These are phyloP conservation scores for Cercospora canescens DNA, from an alignment of 2,329 filamentous ascomycete genomes.

Conservation along the genomic window DNA sequence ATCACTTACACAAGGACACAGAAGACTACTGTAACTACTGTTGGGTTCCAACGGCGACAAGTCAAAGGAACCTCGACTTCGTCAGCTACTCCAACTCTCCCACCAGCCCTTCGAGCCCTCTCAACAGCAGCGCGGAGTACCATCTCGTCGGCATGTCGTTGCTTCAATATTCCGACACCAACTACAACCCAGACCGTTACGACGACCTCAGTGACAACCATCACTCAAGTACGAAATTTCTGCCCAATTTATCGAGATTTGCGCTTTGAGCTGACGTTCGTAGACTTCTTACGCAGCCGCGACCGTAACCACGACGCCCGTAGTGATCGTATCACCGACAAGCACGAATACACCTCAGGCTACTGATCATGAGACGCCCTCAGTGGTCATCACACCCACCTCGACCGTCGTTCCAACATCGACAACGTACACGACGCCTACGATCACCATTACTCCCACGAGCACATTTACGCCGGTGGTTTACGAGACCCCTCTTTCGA, in stretches of 20 bases:
- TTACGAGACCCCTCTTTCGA: not conserved
- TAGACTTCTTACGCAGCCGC: not conserved
- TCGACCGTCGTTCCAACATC: not conserved
- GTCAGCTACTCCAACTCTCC: not conserved
- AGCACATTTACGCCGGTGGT: not conserved
- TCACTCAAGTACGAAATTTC: not conserved
- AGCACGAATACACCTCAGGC: not conserved
- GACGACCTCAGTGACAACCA: not conserved
- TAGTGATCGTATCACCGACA: not conserved
- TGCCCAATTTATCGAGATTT: too few relatives aligned
- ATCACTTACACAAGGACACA: not conserved
- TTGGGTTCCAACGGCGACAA: not conserved
- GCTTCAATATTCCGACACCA: not conserved
- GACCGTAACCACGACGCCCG: not conserved
- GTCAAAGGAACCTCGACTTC: not conserved
- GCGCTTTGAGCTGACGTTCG: not conserved
- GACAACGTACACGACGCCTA: not conserved
- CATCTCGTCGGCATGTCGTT: not conserved
- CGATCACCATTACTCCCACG: not conserved
- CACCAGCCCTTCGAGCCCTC: not conserved
- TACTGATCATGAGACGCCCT: not conserved
- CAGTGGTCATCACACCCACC: not conserved
- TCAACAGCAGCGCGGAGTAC: not conserved
- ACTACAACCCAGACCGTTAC: not conserved
- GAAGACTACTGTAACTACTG: not conserved